A percentile compares a stretch with the other conserved stretches of the same genome.
These are phyloP conservation scores for Chlamydomonas sp. DNA, from an alignment of 139 green algal genomes.

Conservation along the genomic window DNA sequence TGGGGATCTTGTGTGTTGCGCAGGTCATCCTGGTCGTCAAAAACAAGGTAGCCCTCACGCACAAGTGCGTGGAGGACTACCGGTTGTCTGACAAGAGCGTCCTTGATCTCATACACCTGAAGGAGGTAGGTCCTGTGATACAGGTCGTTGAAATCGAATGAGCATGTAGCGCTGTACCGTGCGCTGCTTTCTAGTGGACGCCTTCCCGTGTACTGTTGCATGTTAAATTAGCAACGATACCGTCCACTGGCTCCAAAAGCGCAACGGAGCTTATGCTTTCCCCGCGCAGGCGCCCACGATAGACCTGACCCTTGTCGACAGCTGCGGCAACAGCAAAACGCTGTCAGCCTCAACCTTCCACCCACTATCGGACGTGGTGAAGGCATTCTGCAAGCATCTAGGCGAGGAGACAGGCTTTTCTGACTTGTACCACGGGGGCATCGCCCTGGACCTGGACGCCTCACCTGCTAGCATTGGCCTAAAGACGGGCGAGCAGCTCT, in stretches of 20 bases:
- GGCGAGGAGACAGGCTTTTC: slow-evolving; percentile 35
- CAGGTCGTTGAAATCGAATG: too few species aligned
- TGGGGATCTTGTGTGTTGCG: too few species aligned
- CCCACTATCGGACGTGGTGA: slow-evolving; percentile 26
- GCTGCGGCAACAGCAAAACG: slow-evolving; percentile 1
- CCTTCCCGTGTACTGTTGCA: too few species aligned
- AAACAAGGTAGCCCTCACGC: slow-evolving; percentile 29
- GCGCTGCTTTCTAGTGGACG: too few species aligned
- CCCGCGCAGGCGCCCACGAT: slow-evolving; percentile 24
- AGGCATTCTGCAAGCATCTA: slow-evolving; percentile 28
- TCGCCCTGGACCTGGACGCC: slow-evolving; percentile 34
- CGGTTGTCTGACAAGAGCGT: slow-evolving; percentile 32
- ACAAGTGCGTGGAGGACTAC: slow-evolving; percentile 43
- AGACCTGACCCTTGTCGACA: slow-evolving; percentile 13
- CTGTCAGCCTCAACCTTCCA: slow-evolving; percentile 20
- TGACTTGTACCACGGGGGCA: slow-evolving; percentile 39
- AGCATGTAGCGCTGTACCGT: too few species aligned
- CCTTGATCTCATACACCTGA: slow-evolving; percentile 33
- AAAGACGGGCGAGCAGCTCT: slow-evolving; percentile 34
- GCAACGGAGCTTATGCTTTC: too few species aligned
- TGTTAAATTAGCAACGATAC: too few species aligned
- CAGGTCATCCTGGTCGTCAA: slow-evolving; percentile 42
- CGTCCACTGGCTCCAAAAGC: too few species aligned
- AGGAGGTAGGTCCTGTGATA: slow-evolving; percentile 13
- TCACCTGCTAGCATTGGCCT: slow-evolving; percentile 35